Evolutionary conservation across 768 basidiomycete genomes (phyloP), one percentile per base, ranked within the genome.

Genomic region (Amanita fuliginea): DNA sequence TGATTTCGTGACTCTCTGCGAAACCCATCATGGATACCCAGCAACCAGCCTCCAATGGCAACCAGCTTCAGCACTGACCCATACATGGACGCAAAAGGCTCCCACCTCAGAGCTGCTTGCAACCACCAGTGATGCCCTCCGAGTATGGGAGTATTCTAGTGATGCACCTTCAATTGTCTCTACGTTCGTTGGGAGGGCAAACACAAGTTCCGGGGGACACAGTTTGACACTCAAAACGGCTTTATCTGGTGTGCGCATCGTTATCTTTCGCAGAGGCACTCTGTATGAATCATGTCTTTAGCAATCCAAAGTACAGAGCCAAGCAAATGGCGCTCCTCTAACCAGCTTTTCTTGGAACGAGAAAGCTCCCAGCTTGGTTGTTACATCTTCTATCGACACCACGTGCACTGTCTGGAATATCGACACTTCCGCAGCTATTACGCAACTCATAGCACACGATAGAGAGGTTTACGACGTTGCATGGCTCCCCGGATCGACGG

Each of bases 321-420:
- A 86, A 59, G 78, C 78, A 42, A 81, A 80, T 26, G 86, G 85
- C 3, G 93, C 96, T 3, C 96, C 96, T 1, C 68, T 98, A 54
- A 99, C 96, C 10, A 91, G 86, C 63, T 96, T 99, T 67, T 93
- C 93, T 0, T 99, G 96, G 96, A 97, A 96, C 61, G 83, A 92
- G 58, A 86, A 93, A 60, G 75, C 85, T 0, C 92, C 95, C 1
- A 83, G 81, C 54, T 79, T 90, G 44, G 83, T 98, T 57, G 95
- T 98, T 33, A 99, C 96, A 5, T 94, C 95, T 19, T 96, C 93
- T 6, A 95, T 98, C 58, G 96, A 99, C 62, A 99, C 96, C 45
- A 96, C 94, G 11, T 98, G 95, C 63, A 98, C 96, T 1, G 87
- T 98, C 19, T 99, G 96, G 96, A 96, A 99, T 65, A 89, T 99